A percentile compares a stretch with the other conserved stretches of the same genome.
These are phyloP conservation scores for Cystobasidium tubakii DNA, from an alignment of 768 basidiomycete species.

Conservation along the genomic window DNA sequence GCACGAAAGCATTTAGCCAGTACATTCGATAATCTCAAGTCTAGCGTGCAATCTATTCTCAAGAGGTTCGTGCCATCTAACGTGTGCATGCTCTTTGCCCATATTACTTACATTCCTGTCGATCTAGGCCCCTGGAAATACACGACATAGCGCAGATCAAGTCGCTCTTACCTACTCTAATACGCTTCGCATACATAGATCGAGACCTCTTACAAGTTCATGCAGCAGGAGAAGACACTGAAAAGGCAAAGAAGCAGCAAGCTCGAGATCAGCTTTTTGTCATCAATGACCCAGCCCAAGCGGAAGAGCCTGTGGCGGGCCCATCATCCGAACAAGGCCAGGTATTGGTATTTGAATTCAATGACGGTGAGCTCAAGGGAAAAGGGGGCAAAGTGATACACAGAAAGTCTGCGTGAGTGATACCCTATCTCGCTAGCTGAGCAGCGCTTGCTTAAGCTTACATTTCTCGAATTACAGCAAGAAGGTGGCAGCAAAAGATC, in stretches of 20 bases:
- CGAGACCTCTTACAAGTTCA: slow-evolving; percentile 60
- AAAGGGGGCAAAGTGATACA: slow-evolving; percentile 42
- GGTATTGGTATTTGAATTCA: slow-evolving; percentile 57
- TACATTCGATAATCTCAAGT: slow-evolving; percentile 67
- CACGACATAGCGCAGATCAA: slow-evolving; percentile 74
- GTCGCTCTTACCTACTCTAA: slow-evolving; percentile 75
- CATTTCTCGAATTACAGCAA: slow-evolving; percentile 25
- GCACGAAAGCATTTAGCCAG: slow-evolving; percentile 72
- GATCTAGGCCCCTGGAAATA: slow-evolving; percentile 69
- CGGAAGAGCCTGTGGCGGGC: slow-evolving; percentile 40
- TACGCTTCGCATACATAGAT: slow-evolving; percentile 77
- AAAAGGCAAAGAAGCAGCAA: slow-evolving; percentile 45
- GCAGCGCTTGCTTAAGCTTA: neutral
- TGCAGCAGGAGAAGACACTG: slow-evolving; percentile 44
- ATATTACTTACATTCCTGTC: slow-evolving; percentile 1
- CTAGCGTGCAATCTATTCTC: slow-evolving; percentile 72
- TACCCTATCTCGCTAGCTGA: neutral
- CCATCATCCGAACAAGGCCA: slow-evolving; percentile 49
- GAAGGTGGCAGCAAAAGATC: slow-evolving; percentile 37
- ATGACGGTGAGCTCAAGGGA: slow-evolving; percentile 51
- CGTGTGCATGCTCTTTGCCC: neutral
- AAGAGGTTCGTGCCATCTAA: slow-evolving; percentile 57
- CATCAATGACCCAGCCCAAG: slow-evolving; percentile 38
- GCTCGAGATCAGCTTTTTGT: slow-evolving; percentile 53
- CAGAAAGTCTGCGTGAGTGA: slow-evolving; percentile 35